Evolutionary conservation across 1,139 yeast genomes (phyloP), one percentile per base, ranked within the genome.

Genomic region (Candida sp.): DNA sequence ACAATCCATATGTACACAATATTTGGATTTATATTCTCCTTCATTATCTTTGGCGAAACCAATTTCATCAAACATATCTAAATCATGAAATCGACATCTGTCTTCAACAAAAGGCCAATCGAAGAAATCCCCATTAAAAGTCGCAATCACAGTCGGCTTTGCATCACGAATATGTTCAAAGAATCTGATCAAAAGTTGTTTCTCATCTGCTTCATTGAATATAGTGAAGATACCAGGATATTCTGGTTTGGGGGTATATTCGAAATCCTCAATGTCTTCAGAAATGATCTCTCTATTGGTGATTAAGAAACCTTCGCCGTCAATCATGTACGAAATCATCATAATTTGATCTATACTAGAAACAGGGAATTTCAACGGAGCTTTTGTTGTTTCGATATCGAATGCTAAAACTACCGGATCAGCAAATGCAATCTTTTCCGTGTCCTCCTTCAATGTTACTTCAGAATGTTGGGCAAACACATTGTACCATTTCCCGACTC

Each of bases 251-350:
- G 99, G 99, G 0, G 99, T 91, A 60, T 95, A 95, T 63, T 95
- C 99, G 55, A 95, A 95, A 64, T 95, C 98, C 41, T 87, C 96
- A 47, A 95, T 95, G 61, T 95, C 98, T 60, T 89, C 87, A 3
- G 96, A 83, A 33, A 95, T 91, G 53, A 95, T 89, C 54, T 91
- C 97, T 56, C 99, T 71, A 59, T 95, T 95, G 8, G 98, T 95
- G 50, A 95, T 95, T 33, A 95, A 70, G 58, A 70, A 95, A 36
- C 99, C 99, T 54, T 89, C 96, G 5, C 99, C 99, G 59, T 95
- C 99, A 48, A 95, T 90, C 99, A 95, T 95, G 64, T 95, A 95
- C 2, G 99, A 95, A 45, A 95, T 93, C 99, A 95, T 95, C 98
- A 95, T 95, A 38, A 95, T 79, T 63, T 89, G 96, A 67, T 95